A percentile compares a stretch with the other conserved stretches of the same genome.
phyloP scores from a whole-genome alignment of 345 rosid genomes.

The Carallia pectinifolia region DNA sequence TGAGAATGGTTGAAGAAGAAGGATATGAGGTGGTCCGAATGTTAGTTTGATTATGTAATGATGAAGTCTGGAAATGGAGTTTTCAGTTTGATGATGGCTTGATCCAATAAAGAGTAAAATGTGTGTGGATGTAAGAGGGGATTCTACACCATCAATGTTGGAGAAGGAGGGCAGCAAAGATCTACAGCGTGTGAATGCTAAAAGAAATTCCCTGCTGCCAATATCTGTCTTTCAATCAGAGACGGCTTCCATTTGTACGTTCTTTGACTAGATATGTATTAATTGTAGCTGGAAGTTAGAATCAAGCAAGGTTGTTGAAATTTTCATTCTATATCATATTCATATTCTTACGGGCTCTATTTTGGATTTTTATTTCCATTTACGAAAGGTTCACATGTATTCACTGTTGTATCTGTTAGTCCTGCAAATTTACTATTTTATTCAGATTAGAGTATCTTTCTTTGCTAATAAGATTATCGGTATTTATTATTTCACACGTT shows the following conservation, averaged over 20 bases:
- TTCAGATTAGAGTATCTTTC: neutral
- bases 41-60: neutral
- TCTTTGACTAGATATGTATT: neutral
- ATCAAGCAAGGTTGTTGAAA: neutral
- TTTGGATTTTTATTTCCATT: neutral
- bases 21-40: neutral
- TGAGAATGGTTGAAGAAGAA: neutral
- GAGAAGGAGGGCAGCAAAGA: slow-evolving; percentile 53
- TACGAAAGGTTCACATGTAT: neutral
- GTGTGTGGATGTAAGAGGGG: too few relatives aligned
- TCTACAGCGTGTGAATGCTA: slow-evolving; percentile 78
- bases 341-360: neutral
- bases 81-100: neutral
- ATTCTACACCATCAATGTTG: slow-evolving; percentile 57
- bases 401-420: neutral
- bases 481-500: too few relatives aligned
- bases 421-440: neutral
- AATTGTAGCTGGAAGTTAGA: neutral
- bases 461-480: too few relatives aligned
- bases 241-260: neutral
- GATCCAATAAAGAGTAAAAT: too few relatives aligned
- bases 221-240: neutral
- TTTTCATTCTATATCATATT: too few relatives aligned
- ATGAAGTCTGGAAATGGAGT: neutral
- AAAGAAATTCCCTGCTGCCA: neutral